A percentile compares a stretch with the other conserved stretches of the same genome.
phyloP scores from a whole-genome alignment of 352 stramenopile genomes.

The Pythium insidiosum region DNA sequence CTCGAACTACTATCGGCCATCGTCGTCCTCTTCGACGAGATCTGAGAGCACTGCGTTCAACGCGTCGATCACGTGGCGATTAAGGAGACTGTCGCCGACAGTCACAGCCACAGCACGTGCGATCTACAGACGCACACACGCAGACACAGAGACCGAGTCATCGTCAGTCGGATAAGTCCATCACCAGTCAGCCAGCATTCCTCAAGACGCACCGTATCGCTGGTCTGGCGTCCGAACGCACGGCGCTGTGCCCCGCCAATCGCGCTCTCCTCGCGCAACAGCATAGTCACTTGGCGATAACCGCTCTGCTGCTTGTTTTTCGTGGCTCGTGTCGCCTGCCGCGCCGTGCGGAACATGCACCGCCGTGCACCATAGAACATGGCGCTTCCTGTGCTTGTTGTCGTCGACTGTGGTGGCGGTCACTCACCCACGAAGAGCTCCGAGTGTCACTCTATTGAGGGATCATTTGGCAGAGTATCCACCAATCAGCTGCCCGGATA shows the following conservation, averaged over 20 bases:
- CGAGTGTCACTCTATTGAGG: background rate
- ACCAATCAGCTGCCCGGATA: too few relatives aligned
- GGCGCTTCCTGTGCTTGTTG: background rate
- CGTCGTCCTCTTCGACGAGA: slow-evolving; percentile 49
- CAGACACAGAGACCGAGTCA: background rate
- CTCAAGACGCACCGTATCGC: slow-evolving; percentile 25
- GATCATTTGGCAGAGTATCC: background rate
- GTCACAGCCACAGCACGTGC: slow-evolving; percentile 28
- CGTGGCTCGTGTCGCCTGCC: slow-evolving; percentile 40
- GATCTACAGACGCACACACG: slow-evolving; percentile 25
- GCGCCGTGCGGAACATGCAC: slow-evolving; percentile 39
- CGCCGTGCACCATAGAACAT: slow-evolving; percentile 48
- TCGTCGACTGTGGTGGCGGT: background rate
- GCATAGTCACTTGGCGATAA: slow-evolving; percentile 10
- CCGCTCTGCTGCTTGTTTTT: slow-evolving; percentile 21
- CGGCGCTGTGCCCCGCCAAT: slow-evolving; percentile 35
- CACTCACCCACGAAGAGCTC: too few relatives aligned
- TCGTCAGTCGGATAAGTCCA: too few relatives aligned
- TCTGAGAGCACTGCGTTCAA: slow-evolving; percentile 26
- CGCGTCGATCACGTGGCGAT: slow-evolving; percentile 34
- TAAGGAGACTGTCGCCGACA: slow-evolving; percentile 16
- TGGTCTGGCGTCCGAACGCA: slow-evolving; percentile 36
- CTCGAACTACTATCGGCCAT: slow-evolving; percentile 52
- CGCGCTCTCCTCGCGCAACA: slow-evolving; percentile 30
- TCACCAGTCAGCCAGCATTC: too few relatives aligned